Base-by-base conservation (phyloP, 441 rosid species). In the Erysimum cheiri region DNA sequence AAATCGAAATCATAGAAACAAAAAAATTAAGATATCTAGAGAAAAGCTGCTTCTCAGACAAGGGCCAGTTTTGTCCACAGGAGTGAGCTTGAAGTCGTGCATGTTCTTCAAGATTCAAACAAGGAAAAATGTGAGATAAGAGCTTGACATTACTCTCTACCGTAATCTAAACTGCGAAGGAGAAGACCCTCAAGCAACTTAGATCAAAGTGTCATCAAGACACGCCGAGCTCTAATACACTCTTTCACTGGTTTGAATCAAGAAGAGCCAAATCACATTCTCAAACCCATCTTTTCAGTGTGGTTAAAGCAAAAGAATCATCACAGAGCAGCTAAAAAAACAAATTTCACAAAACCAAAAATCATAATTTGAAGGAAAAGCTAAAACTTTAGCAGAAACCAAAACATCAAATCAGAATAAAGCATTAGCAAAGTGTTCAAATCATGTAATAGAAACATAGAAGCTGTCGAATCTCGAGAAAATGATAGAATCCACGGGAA, bases 301-400 rank as follows among this genome's bases (percentile, higher is more conserved):
- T 76, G 79, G 75, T 76, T 76, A 76, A 70, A 76, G 79, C 79
- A 70, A 70, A 24, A 0, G 53, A 75, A 60, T 70, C 79, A 70
- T 76, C 75, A 76, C 2, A 33, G 79, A 70, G 75, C 72, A 76
- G 58, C 79, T 48, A 32, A 26, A 15, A 64, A 8, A 1, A 32
- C 9, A 58, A 46, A 11, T n/a, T 13, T 44, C 48, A 47, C 13
- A 37, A 44, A 61, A 56, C 2, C 47, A 3, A 4, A 43, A 0
- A 63, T 3, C 40, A 3, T 17, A 4, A 32, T 28, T 12, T 47
- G n/a, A n/a, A 59, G 13, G 0, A 56, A 64, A 58, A 32, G 29
- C 10, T 11, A 8, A 57, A 1, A 48, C 54, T 65, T 57, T 11
- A 61, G 1, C 35, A 11, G 8, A 15, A 19, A 31, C 5, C 2